Evolutionary conservation across 805 yeast genomes (phyloP), one percentile per base, ranked within the genome.

Genomic region (Saccharomycopsis guyanensis): DNA sequence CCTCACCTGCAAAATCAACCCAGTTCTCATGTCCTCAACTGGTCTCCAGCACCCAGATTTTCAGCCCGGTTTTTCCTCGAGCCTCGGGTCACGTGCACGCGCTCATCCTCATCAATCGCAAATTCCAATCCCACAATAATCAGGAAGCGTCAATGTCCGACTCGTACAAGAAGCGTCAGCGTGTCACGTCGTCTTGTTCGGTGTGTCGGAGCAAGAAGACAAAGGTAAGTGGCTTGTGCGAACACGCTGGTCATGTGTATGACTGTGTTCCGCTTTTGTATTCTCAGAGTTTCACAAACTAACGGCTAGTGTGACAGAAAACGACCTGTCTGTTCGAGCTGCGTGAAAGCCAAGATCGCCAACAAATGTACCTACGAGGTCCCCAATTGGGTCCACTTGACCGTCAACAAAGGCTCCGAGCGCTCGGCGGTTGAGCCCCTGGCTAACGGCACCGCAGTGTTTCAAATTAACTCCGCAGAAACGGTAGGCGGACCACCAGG

Each of bases 351-450:
- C 3, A 43, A 39, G 23, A 19, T 24, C 13, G 29, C n/a, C 10
- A 24, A 32, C 31, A 23, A 38, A 15, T 47, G 51, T 24, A 6
- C 15, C 19, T 47, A 47, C 24, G 51, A 47, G 35, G 23, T 47
- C 20, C 51, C 51, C 22, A 46, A 47, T 10, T 47, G 51, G 51
- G 51, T 47, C 6, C 16, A 44, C 4, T 10, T 40, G 39, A 40
- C 43, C 5, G 15, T 39, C 5, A 25, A 23, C 32, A 25, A 25
- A 25, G 29, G 29, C 10, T 7, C 6, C 10, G 29, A 25, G 29
- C n/a, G n/a, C n/a, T 10, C 29, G 6, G 29, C 29, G 29, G 10
- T 7, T 6, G 29, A 25, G 10, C 29, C 29, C 29, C 29, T 7
- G 29, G 10, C 10, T 10, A 10, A 6, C 10, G 29, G 29, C 10